Base-by-base conservation (phyloP, 2,329 filamentous ascomycete genomes). In the Pezicula rhizophila region DNA sequence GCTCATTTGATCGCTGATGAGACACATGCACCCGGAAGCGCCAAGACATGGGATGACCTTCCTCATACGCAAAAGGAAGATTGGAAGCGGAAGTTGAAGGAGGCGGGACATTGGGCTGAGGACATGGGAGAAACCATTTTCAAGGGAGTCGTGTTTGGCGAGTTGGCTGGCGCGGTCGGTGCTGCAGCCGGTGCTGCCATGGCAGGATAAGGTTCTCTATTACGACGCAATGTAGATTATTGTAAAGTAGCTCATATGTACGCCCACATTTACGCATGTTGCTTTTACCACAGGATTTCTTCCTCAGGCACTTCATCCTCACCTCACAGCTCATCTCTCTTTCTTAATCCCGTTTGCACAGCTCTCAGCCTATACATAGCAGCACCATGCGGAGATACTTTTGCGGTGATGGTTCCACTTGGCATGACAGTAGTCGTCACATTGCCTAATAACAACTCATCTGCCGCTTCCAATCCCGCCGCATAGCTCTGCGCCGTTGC, bases 301-400 rank as follows among this genome's bases (percentile, higher is more conserved):
- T 20, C 35, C 7, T 3, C 28, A 10, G 28, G 28, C 8, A 31
- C 8, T 15, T 20, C 18, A 8, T 20, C 34, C 28, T n/a, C 20
- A 12, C 8, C 12, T 57, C 41, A 74, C 55, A 75, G 57, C 59
- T 75, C 72, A 57, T 74, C 70, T 47, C 66, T 67, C 60, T 68
- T 70, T 54, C 62, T 64, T 56, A 56, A 42, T 15, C 43, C 53
- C 12, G 53, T 57, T n/a, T 54, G 56, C 38, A 65, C 48, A 17
- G 61, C 59, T 45, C 73, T 65, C 53, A 78, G 57, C 50, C 76
- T 67, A 57, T 71, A 75, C 61, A 77, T 64, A n/a, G 67, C 70
- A n/a, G 73, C 70, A 0, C 72, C 73, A 63, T 78, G 75, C 26
- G 70, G 64, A 8, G 67, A 63, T 5, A 80, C 70, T 45, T 65